These are phyloP conservation scores for Penicillium argentinense DNA, from an alignment of 495 filamentous ascomycete genomes.

Conservation along the genomic window DNA sequence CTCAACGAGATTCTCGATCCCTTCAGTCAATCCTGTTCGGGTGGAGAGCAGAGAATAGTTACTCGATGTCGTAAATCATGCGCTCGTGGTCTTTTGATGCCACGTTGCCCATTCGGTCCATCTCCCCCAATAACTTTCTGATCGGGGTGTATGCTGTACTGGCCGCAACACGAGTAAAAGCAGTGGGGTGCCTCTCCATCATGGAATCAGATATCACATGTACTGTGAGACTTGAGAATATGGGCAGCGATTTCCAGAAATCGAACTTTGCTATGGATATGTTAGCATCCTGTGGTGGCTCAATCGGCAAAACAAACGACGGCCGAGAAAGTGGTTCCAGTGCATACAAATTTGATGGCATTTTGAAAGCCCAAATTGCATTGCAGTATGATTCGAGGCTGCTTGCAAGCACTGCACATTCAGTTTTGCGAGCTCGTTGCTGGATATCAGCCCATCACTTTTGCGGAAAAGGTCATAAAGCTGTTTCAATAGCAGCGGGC, in stretches of 20 bases:
- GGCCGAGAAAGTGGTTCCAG: not conserved
- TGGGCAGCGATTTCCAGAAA: constrained; percentile 2
- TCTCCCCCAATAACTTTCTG: not conserved
- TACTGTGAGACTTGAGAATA: constrained; percentile 3
- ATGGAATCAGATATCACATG: not conserved
- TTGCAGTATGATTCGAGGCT: not conserved
- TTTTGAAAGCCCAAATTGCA: not conserved
- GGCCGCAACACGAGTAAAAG: not conserved
- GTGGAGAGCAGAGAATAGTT: not conserved
- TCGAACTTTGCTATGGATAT: not conserved
- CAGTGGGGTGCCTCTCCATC: not conserved
- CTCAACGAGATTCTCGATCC: not conserved
- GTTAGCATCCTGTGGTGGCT: not conserved
- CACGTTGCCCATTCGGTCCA: not conserved
- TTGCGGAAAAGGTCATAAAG: not conserved
- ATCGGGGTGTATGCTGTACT: not conserved
- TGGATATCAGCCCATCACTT: not conserved
- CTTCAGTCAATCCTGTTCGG: not conserved
- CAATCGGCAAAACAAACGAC: not conserved
- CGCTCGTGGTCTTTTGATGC: constrained; percentile 1
- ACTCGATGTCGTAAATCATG: constrained; percentile 1
- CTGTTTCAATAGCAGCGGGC: not conserved
- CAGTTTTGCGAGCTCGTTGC: not conserved
- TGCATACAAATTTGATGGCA: not conserved
- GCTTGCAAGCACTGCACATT: not conserved